Evolutionary conservation across 129 eudicot species (phyloP).

Genomic region (Apium graveolens): DNA sequence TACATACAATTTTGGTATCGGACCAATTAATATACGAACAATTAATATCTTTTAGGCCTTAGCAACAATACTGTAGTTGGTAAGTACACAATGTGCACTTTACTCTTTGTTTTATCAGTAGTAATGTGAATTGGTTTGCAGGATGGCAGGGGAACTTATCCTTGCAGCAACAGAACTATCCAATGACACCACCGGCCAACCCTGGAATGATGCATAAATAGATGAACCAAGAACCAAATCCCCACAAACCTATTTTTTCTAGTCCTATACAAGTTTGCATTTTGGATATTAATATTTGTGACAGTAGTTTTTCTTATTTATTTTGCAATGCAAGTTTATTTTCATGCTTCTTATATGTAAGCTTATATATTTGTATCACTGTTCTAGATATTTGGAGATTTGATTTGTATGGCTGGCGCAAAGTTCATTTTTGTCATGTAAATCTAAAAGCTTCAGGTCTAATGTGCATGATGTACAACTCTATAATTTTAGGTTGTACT

Average conservation of each 20-base stretch:
- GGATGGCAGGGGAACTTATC: constrained; percentile 16
- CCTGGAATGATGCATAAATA: constrained; percentile 15
- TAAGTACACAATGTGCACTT: no score
- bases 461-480: no score
- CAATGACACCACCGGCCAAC: constrained; percentile 18
- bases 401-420: not conserved
- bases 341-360: not conserved
- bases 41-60: no score
- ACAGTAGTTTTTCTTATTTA: not conserved
- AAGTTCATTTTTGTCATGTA: not conserved
- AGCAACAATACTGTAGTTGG: no score
- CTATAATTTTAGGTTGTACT: no score
- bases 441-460: no score
- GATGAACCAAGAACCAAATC: not conserved
- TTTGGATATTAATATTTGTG: not conserved
- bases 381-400: not conserved
- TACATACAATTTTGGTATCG: no score
- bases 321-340: no score
- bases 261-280: not conserved
- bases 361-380: not conserved
- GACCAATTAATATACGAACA: no score
- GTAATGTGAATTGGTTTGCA: not conserved
- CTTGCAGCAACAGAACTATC: not conserved
- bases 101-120: no score
- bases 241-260: not conserved